Evolutionary conservation across 2,329 filamentous ascomycete genomes (phyloP).

Genomic region (Aspergillus oerlinghausenensis): DNA sequence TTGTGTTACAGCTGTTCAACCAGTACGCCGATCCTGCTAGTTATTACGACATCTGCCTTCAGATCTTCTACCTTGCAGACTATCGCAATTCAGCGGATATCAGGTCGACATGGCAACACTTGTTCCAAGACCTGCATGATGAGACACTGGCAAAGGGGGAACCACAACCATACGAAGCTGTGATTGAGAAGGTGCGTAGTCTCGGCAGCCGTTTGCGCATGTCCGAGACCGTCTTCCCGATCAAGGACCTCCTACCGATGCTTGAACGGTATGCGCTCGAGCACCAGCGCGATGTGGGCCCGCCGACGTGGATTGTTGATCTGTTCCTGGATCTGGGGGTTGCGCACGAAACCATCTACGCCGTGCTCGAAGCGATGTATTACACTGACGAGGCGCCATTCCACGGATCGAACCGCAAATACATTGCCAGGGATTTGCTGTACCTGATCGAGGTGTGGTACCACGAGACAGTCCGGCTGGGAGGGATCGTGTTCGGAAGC

Average conservation of each 20-base stretch:
- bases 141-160: constrained; percentile 44
- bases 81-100: constrained; percentile 86
- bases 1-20: constrained; percentile 70
- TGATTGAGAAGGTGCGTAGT: constrained; percentile 51
- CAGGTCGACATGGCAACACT: constrained; percentile 73
- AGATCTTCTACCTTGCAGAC: constrained; percentile 89
- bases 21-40: constrained; percentile 82
- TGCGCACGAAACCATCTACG: constrained; percentile 57
- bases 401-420: constrained; percentile 51
- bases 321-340: constrained; percentile 61
- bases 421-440: constrained; percentile 58
- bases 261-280: constrained; percentile 52
- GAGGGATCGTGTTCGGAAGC: constrained; percentile 55
- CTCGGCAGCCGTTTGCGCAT: constrained; percentile 54
- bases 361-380: constrained; percentile 61
- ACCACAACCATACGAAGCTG: constrained; percentile 45
- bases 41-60: constrained; percentile 89
- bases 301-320: constrained; percentile 59
- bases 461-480: constrained; percentile 50
- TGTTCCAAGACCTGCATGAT: constrained; percentile 68
- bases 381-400: constrained; percentile 65
- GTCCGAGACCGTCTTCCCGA: constrained; percentile 53
- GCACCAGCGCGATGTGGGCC: constrained; percentile 44
- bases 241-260: constrained; percentile 51
- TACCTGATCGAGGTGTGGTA: constrained; percentile 61